These are phyloP conservation scores for Boletus speciosus DNA, from an alignment of 768 basidiomycete genomes.

Conservation along the genomic window DNA sequence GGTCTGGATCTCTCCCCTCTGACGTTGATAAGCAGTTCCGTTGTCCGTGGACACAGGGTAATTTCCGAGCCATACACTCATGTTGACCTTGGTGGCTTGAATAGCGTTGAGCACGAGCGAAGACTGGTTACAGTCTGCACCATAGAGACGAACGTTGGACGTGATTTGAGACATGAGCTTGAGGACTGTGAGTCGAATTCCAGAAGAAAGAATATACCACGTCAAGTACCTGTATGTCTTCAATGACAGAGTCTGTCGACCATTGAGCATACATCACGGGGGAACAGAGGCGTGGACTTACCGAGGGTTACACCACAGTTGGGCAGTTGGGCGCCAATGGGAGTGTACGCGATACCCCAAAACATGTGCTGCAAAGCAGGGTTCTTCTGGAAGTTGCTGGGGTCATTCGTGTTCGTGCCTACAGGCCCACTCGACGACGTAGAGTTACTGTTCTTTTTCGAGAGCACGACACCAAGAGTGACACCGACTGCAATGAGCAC, in stretches of 20 bases:
- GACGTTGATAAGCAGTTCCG: conserved; percentile 65
- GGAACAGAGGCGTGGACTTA: conserved; percentile 14
- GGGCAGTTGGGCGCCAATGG: conserved; percentile 67
- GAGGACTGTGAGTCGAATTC: conserved; percentile 6
- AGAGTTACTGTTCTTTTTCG: conserved; percentile 45
- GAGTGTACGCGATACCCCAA: conserved; percentile 88
- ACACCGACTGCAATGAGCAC: conserved; percentile 57
- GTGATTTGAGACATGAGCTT: conserved; percentile 86
- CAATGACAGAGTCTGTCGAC: conserved; percentile 50
- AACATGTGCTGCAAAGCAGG: conserved; percentile 66
- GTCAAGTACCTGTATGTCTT: conserved; percentile 62
- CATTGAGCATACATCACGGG: not conserved
- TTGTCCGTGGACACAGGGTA: conserved; percentile 63
- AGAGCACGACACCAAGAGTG: conserved; percentile 61
- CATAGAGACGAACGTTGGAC: conserved; percentile 76
- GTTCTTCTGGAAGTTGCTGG: conserved; percentile 74
- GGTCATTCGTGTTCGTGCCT: conserved; percentile 56
- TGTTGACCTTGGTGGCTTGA: conserved; percentile 80
- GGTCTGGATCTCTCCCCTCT: conserved; percentile 60
- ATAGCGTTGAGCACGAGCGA: conserved; percentile 87
- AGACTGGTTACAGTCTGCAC: conserved; percentile 82
- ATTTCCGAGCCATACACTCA: conserved; percentile 76
- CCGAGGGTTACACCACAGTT: conserved; percentile 55
- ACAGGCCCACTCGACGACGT: conserved; percentile 13
- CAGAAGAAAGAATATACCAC: not conserved